These are phyloP conservation scores for Artemisia tridentata DNA, from an alignment of 129 eudicot species.

Conservation along the genomic window DNA sequence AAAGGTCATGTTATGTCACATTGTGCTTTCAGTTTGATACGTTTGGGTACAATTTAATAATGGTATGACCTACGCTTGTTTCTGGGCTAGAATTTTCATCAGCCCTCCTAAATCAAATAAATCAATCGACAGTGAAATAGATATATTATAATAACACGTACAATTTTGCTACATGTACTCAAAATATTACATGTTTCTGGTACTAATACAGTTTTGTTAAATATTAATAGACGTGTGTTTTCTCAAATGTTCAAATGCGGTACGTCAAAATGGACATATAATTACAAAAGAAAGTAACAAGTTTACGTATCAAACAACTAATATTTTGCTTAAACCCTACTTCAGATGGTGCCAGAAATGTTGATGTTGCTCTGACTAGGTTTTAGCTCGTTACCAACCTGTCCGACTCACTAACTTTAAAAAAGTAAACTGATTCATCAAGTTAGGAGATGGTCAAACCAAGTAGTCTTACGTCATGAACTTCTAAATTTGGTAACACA, in stretches of 20 bases:
- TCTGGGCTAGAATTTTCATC: too few species aligned
- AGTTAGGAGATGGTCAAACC: neutral
- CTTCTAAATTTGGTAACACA: neutral
- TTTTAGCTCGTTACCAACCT: neutral
- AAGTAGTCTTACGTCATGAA: neutral
- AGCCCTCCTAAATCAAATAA: too few species aligned
- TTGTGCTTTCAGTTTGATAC: slow-evolving; percentile 9
- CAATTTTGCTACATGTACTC: too few species aligned
- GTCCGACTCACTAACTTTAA: neutral
- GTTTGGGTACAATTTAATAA: neutral
- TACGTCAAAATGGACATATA: too few species aligned
- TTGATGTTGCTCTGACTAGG: neutral
- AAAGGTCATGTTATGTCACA: slow-evolving; percentile 20
- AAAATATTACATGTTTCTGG: too few species aligned
- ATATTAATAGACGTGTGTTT: too few species aligned
- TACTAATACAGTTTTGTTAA: too few species aligned
- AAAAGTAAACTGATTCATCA: too few species aligned
- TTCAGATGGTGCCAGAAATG: neutral
- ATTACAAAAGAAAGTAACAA: too few species aligned
- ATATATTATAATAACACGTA: too few species aligned
- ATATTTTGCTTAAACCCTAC: neutral
- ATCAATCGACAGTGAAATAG: too few species aligned
- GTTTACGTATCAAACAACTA: neutral
- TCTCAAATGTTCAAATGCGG: too few species aligned
- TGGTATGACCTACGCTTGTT: neutral